A percentile compares a stretch with the other conserved stretches of the same genome.
Conservation (phyloP, 345 rosid genomes). For the Camelina neglecta region DNA sequence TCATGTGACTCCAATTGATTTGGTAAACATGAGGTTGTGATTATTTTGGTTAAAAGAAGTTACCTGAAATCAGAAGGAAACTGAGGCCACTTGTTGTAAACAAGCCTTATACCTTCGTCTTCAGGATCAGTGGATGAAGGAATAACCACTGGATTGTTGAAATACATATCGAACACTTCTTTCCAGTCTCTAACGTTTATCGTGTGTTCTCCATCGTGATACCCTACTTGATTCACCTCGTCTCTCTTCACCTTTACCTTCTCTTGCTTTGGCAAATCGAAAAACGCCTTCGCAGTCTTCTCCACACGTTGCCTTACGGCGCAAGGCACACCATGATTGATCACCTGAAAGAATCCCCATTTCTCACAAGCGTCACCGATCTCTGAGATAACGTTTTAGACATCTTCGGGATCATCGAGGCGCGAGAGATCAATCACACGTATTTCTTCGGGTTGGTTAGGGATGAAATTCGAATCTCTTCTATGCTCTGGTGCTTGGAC, state of each 20-base stretch:
- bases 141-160: slow-evolving; percentile 54
- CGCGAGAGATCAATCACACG: slow-evolving; percentile 55
- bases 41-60: not conserved
- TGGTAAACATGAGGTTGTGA: not conserved
- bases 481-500: slow-evolving; percentile 55
- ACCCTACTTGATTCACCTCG: slow-evolving; percentile 55
- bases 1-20: slow-evolving; percentile 22
- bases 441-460: slow-evolving; percentile 48
- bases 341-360: slow-evolving; percentile 70
- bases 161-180: slow-evolving; percentile 62
- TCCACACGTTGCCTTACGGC: slow-evolving; percentile 43
- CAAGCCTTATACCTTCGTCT: slow-evolving; percentile 46
- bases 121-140: slow-evolving; percentile 54
- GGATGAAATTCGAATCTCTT: slow-evolving; percentile 32
- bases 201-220: slow-evolving; percentile 67
- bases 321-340: slow-evolving; percentile 53
- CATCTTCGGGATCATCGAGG: slow-evolving; percentile 24
- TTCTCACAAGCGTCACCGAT: slow-evolving; percentile 57
- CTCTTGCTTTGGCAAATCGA: slow-evolving; percentile 54
- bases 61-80: slow-evolving; percentile 59
- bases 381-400: slow-evolving; percentile 44
- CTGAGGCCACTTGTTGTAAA: slow-evolving; percentile 66
- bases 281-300: slow-evolving; percentile 48
- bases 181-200: slow-evolving; percentile 72
- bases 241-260: slow-evolving; percentile 62